A percentile compares a stretch with the other conserved stretches of the same genome.
Evolutionary conservation across 139 green algal genomes (phyloP).

Genomic region (Coccomyxa sp.): DNA sequence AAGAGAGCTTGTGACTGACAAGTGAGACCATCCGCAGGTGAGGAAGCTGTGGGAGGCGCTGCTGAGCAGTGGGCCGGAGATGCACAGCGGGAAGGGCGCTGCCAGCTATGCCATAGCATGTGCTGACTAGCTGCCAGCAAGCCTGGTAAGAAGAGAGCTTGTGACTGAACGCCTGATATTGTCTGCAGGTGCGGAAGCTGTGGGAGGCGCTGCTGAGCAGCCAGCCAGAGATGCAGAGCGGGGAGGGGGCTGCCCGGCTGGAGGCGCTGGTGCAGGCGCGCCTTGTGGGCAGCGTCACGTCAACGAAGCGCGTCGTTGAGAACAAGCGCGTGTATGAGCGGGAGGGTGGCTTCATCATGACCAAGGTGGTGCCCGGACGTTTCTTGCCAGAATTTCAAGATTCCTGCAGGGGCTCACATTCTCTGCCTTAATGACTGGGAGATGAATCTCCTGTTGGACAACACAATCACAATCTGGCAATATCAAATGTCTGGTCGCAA

Average conservation of each 20-base stretch:
- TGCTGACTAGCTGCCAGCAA: background rate
- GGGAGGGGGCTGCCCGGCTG: slow-evolving; percentile 5
- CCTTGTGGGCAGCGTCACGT: slow-evolving; percentile 2
- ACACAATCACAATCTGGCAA: background rate
- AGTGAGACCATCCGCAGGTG: too few relatives aligned
- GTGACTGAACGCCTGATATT: background rate
- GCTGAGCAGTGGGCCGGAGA: slow-evolving; percentile 25
- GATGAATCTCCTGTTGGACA: background rate
- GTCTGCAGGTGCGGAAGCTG: slow-evolving; percentile 31
- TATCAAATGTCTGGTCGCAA: background rate
- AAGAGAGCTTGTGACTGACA: too few relatives aligned
- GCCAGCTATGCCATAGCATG: background rate
- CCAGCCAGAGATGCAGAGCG: slow-evolving; percentile 7
- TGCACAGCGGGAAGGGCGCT: background rate
- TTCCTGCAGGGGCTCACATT: background rate
- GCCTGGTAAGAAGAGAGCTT: background rate
- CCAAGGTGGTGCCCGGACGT: background rate
- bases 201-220: slow-evolving; percentile 60
- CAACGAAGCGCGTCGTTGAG: slow-evolving; percentile 14
- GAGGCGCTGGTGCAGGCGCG: slow-evolving; percentile 20
- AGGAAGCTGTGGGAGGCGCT: slow-evolving; percentile 30
- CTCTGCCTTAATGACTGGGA: background rate
- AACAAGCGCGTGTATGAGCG: slow-evolving; percentile 27
- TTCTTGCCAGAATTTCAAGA: background rate
- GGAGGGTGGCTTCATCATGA: slow-evolving; percentile 28